Evolutionary conservation across 2,329 filamentous ascomycete genomes (phyloP), one percentile per base, ranked within the genome.

Genomic region (Colletotrichum magnum): DNA sequence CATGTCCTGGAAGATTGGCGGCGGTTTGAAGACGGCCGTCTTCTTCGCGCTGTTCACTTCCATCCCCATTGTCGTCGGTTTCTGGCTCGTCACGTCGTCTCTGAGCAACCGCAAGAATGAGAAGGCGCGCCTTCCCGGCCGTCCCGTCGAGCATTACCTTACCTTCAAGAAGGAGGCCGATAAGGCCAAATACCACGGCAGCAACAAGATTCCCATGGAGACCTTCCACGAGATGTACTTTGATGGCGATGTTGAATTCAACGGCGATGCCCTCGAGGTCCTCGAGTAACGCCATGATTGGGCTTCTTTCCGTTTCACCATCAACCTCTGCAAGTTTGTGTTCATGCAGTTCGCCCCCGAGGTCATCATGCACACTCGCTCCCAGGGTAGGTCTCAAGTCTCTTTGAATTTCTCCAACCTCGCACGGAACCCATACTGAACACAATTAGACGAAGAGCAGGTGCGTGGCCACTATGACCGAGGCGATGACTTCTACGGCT

Each of bases 201-300:
- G 86, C 79, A 90, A 87, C 80, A 93, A 90, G 82, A 93, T 94
- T 70, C 89, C 93, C 36, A 90, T 94, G 85, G 92, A 95, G 83
- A 94, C 93, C 9, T 97, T 97, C 86, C 90, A 94, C 77, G 93
- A 95, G 81, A 95, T 93, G 90, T 97, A 96, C 85, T 96, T 97
- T 80, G 92, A 94, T 77, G 92, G 92, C 67, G 89, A 94, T 68
- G 93, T 96, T 70, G 93, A 95, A 73, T 93, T 97, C 86, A 97
- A 95, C 79, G 93, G 93, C 64, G 94, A 97, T 80, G 88, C 87
- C 74, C 85, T 97, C 72, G 93, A 96, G 77, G 85, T 92, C 54
- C 82, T 97, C 80, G 94, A 97, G 81, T 94, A 94, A 83, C 86
- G 94, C 77, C 94, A 97, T 79, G 94, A 97, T 79, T 97, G 94